These are phyloP conservation scores for Cytospora piceicola DNA, from an alignment of 2,329 filamentous ascomycete genomes.

Conservation along the genomic window DNA sequence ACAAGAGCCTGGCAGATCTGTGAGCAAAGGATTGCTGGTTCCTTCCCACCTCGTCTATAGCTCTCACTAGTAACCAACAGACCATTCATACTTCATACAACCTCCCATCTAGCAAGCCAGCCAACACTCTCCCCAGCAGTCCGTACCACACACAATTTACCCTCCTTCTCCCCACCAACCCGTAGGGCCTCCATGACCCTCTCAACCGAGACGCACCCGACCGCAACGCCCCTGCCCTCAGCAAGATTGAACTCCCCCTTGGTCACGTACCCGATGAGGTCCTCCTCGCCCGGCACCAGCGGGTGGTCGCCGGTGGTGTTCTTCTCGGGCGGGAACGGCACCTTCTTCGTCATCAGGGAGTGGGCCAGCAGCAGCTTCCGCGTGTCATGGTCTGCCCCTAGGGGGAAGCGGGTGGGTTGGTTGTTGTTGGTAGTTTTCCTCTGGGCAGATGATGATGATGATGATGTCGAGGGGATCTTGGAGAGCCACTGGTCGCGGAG, in stretches of 20 bases:
- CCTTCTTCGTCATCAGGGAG: slow-evolving; percentile 49
- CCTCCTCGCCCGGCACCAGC: slow-evolving; percentile 70
- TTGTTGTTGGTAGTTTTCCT: slow-evolving; percentile 32
- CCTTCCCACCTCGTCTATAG: not conserved
- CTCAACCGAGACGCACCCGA: slow-evolving; percentile 70
- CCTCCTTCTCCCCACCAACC: slow-evolving; percentile 44
- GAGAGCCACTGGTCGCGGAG: slow-evolving; percentile 73
- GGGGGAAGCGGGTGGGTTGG: slow-evolving; percentile 35
- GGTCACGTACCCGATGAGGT: slow-evolving; percentile 90
- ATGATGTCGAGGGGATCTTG: slow-evolving; percentile 33
- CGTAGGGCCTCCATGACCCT: slow-evolving; percentile 54
- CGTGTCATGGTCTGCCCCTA: slow-evolving; percentile 40
- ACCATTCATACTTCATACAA: slow-evolving; percentile 47
- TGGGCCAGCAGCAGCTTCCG: slow-evolving; percentile 52
- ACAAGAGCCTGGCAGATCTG: not conserved
- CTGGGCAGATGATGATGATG: slow-evolving; percentile 33
- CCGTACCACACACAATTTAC: slow-evolving; percentile 74
- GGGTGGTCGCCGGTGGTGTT: slow-evolving; percentile 56
- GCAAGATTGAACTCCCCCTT: slow-evolving; percentile 81
- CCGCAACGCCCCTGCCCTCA: slow-evolving; percentile 73
- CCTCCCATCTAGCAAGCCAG: slow-evolving; percentile 78
- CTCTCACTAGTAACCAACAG: not conserved
- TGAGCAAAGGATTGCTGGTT: not conserved
- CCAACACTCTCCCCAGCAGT: slow-evolving; percentile 79
- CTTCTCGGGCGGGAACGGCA: slow-evolving; percentile 43